Evolutionary conservation across 441 rosid genomes (phyloP).

Genomic region (Croton setiger): DNA sequence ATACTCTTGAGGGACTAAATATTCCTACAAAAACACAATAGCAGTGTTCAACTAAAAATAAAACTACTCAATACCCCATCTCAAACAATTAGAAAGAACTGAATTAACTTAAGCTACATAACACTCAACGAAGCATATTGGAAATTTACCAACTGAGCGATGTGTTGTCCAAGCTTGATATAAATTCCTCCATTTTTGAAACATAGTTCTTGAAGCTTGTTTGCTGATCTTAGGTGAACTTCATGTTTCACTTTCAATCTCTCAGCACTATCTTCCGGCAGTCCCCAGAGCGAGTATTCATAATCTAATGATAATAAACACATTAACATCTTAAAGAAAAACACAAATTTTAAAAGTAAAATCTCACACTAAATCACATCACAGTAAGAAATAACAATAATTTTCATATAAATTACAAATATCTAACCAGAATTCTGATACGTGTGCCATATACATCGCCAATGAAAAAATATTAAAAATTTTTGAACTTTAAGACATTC

Average conservation of each 20-base stretch:
- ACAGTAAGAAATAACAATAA: not conserved
- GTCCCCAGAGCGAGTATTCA: slow-evolving; percentile 73
- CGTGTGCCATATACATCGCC: not conserved
- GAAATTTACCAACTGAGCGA: slow-evolving; percentile 74
- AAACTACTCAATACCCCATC: slow-evolving; percentile 1
- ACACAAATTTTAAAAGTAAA: not conserved
- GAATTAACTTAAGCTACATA: not conserved
- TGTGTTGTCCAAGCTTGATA: slow-evolving; percentile 92
- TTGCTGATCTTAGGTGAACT: slow-evolving; percentile 88
- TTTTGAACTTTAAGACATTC: too few relatives aligned
- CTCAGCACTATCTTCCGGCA: slow-evolving; percentile 77
- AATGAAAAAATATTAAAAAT: not conserved
- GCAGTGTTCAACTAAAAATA: not conserved
- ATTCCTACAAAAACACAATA: slow-evolving; percentile 48
- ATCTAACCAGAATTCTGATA: not conserved
- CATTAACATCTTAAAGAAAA: not conserved
- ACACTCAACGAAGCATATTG: slow-evolving; percentile 11
- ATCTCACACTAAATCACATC: too few relatives aligned
- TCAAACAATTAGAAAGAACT: slow-evolving; percentile 14
- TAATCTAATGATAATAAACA: slow-evolving; percentile 50
- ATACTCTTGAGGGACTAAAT: slow-evolving; percentile 83
- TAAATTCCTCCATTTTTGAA: slow-evolving; percentile 91
- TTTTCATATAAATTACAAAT: not conserved
- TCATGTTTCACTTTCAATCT: slow-evolving; percentile 62
- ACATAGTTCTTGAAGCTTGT: slow-evolving; percentile 86